Conservation (phyloP, 2,329 filamentous ascomycete species). For the Chalaropsis ovoidea region DNA sequence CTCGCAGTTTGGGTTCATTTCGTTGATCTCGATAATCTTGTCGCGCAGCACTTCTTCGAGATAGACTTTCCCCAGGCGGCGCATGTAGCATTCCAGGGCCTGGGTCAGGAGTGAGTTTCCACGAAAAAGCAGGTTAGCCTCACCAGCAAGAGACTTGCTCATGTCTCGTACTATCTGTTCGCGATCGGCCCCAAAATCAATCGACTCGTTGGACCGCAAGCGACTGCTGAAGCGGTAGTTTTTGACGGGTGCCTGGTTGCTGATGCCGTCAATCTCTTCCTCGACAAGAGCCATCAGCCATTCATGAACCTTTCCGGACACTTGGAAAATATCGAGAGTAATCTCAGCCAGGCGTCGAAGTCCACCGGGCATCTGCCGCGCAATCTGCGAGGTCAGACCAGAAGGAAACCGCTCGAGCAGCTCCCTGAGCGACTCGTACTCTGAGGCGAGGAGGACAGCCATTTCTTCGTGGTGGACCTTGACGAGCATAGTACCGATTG, state of each 20-base stretch:
- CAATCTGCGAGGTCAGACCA: constrained; percentile 74
- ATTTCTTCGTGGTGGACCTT: constrained; percentile 78
- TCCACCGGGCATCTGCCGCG: constrained; percentile 65
- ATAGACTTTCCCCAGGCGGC: constrained; percentile 83
- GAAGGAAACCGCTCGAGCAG: constrained; percentile 76
- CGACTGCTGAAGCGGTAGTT: constrained; percentile 62
- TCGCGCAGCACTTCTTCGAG: constrained; percentile 77
- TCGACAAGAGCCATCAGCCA: constrained; percentile 92
- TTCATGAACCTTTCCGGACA: constrained; percentile 69
- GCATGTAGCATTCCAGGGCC: constrained; percentile 91
- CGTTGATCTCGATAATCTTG: constrained; percentile 80
- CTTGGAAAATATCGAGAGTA: constrained; percentile 89
- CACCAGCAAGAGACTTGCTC: constrained; percentile 67
- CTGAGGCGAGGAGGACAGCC: constrained; percentile 73
- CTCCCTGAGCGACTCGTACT: constrained; percentile 75
- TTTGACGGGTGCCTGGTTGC: constrained; percentile 68
- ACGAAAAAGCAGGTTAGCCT: constrained; percentile 89
- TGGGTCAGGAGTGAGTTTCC: constrained; percentile 93
- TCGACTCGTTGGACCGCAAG: constrained; percentile 60
- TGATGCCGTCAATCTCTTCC: constrained; percentile 90
- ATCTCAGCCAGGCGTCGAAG: constrained; percentile 73
- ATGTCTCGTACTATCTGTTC: constrained; percentile 66
- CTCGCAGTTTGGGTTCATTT: constrained; percentile 83
- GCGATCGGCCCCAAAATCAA: constrained; percentile 52
- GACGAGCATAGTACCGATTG: constrained; percentile 74